Evolutionary conservation across 768 basidiomycete genomes (phyloP).

Genomic region (Piloderma croceum): DNA sequence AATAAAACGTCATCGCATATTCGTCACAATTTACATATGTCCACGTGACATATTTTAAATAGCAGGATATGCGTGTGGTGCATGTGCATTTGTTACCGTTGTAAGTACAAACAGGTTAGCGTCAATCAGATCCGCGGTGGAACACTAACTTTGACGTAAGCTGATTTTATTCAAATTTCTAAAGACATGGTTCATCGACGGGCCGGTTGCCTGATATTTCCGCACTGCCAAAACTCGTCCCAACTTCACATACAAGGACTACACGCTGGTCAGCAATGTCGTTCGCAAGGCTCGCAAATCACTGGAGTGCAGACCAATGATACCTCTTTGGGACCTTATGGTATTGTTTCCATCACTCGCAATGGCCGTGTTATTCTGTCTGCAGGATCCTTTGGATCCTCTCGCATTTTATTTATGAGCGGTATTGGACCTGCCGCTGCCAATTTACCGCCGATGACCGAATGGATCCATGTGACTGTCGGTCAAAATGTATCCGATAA

Average conservation of each 20-base stretch:
- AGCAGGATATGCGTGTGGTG: too few species aligned
- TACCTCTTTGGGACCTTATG: constrained; percentile 48
- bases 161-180: too few species aligned
- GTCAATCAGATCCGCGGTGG: too few species aligned
- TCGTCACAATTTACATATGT: too few species aligned
- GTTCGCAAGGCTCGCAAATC: constrained; percentile 52
- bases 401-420: constrained; percentile 53
- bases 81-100: too few species aligned
- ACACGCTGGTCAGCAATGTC: constrained; percentile 45
- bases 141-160: too few species aligned
- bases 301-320: constrained; percentile 60
- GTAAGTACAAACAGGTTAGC: too few species aligned
- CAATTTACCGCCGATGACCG: constrained; percentile 39
- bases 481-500: constrained; percentile 46
- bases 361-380: constrained; percentile 59
- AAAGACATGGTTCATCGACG: too few species aligned
- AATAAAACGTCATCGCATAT: too few species aligned
- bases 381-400: constrained; percentile 50
- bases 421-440: constrained; percentile 56
- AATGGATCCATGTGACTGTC: constrained; percentile 43
- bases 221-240: constrained; percentile 47
- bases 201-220: constrained; percentile 57
- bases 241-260: constrained; percentile 47
- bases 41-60: too few species aligned
- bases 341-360: constrained; percentile 47